These are phyloP conservation scores for Phytophthora nicotianae DNA, from an alignment of 352 stramenopile species.

Conservation along the genomic window DNA sequence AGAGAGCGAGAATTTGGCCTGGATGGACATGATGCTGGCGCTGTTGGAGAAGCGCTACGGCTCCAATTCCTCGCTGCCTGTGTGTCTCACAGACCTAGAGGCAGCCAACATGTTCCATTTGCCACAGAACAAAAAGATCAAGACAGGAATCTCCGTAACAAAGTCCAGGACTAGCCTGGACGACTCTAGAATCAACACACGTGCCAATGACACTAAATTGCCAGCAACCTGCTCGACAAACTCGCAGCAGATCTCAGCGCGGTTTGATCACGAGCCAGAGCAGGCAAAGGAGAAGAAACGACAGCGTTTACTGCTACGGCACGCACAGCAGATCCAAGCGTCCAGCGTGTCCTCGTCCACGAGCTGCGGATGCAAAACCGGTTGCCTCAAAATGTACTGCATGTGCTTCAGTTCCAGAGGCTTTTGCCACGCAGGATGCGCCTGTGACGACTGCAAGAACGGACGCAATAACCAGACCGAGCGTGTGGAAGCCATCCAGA, in stretches of 20 bases:
- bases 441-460: slow-evolving; percentile 82
- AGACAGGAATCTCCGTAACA: slow-evolving; percentile 6
- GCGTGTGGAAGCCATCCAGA: slow-evolving; percentile 77
- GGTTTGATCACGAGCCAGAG: slow-evolving; percentile 30
- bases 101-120: slow-evolving; percentile 43
- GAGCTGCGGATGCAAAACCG: slow-evolving; percentile 86
- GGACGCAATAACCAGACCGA: slow-evolving; percentile 54
- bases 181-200: slow-evolving; percentile 9
- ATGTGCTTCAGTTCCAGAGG: slow-evolving; percentile 83
- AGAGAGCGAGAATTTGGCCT: slow-evolving; percentile 73
- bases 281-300: slow-evolving; percentile 51
- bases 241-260: slow-evolving; percentile 19
- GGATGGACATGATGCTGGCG: slow-evolving; percentile 85
- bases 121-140: slow-evolving; percentile 29
- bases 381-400: slow-evolving; percentile 89
- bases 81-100: slow-evolving; percentile 52
- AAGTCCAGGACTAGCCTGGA: slow-evolving; percentile 25
- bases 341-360: slow-evolving; percentile 73
- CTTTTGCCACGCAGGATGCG: slow-evolving; percentile 76
- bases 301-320: slow-evolving; percentile 48
- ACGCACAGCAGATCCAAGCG: slow-evolving; percentile 76
- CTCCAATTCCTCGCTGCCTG: slow-evolving; percentile 30
- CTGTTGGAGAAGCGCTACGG: slow-evolving; percentile 73
- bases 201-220: slow-evolving; percentile 7
- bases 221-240: slow-evolving; percentile 13